Base-by-base conservation (phyloP, 176 grass and related monocot genomes). In the Hsuehochloa calcarea region DNA sequence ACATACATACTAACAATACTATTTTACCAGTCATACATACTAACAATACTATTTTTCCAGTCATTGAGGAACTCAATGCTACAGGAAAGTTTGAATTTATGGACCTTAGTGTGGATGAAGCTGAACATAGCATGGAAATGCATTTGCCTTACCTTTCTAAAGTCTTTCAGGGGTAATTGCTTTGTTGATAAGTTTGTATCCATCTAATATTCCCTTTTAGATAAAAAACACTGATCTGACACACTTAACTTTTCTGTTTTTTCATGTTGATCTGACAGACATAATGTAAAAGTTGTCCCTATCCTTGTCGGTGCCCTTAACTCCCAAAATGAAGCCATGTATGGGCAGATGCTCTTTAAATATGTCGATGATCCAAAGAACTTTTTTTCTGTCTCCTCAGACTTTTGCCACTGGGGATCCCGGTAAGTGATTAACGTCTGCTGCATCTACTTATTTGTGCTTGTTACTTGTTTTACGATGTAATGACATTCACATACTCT, bases 71-170 rank as follows among this genome's bases (percentile, higher is more conserved):
- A 78, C 84, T 99, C 62, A 81, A 47, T 4, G 86, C 87, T 78
- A 96, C 96, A 43, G 88, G 91, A 71, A 96, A 96, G 56, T 99
- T 99, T 89, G 96, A 92, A 87, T 82, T 86, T 82, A 99, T 99
- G 96, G 93, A 99, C 80, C 84, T 94, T 82, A 89, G 86, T 87
- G 93, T 99, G 65, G 96, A 99, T 86, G 96, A 99, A 93, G 96
- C 96, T 74, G 96, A 99, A 89, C 96, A 99, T 90, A 96, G 96
- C 91, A 96, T 99, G 93, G 96, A 99, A 87, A 99, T 99, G 96
- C 96, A 96, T 92, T 90, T 99, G 80, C 93, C 96, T 74, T 96
- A 99, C 78, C 90, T 99, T 89, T 87, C 91, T 77, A 96, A 99
- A 90, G 93, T 99, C 29, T 99, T 95, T 59, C 88, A 96, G 59